Evolutionary conservation across 2,329 filamentous ascomycete genomes (phyloP), one percentile per base, ranked within the genome.

Genomic region (Botrytis byssoidea): DNA sequence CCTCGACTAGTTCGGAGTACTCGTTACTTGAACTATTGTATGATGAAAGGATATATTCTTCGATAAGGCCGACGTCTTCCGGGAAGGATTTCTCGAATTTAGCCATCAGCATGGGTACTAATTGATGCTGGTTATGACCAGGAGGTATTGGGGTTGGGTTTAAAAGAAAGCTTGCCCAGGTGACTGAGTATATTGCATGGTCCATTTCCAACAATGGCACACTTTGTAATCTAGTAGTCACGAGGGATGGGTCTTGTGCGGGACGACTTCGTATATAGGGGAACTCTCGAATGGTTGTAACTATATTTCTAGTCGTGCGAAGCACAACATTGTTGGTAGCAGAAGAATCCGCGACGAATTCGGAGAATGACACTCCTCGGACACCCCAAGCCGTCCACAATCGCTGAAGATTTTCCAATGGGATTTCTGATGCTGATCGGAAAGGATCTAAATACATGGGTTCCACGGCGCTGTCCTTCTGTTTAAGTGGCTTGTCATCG

Each of bases 371-470:
- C 84, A 79, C 81, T 83, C 85, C 72, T 83, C 84, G 73, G 85
- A 83, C 74, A 40, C 79, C 81, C 77, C 74, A 82, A 63, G 65
- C 84, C 82, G 85, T 84, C n/a, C 95, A 83, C 75, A 90, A 85
- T 40, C 83, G 83, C 74, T 88, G 86, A 55, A 98, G 84, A 68
- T 88, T 84, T 1, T 85, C 83, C 20, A 88, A 81, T 0, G 87
- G 84, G 0, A 95, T 88, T 82, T 97, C 94, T 22, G 88, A 83
- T 48, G 90, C 87, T 4, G 88, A 90, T 42, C 89, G 88, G 82
- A 93, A 97, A 0, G 95, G 94, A 79, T 97, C 93, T 76, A 98
- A 86, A 80, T 93, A 97, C 88, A 97, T 95, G 65, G 86, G 84
- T 74, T 87, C 85, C 12, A 82, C 82, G 74, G 79, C 77, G 22